These are phyloP conservation scores for Aciculoconidium aculeatum DNA, from an alignment of 805 yeast species.

Conservation along the genomic window DNA sequence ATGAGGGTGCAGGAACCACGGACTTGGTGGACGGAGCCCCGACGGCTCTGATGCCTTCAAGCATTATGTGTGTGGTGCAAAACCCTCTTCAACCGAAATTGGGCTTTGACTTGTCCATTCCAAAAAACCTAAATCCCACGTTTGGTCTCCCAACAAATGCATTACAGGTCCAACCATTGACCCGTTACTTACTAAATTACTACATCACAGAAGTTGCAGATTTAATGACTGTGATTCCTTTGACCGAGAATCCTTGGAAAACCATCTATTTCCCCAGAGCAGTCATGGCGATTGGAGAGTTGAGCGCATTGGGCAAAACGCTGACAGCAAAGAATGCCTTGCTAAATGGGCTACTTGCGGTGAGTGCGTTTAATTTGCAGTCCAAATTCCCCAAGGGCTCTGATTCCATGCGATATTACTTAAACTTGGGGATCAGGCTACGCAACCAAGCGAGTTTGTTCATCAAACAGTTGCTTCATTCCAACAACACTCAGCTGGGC, in stretches of 20 bases:
- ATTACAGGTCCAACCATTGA: conserved; percentile 58
- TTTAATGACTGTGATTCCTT: conserved; percentile 63
- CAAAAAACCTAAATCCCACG: conserved; percentile 14
- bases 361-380: conserved; percentile 74
- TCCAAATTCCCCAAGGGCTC: conserved; percentile 65
- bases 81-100: conserved; percentile 36
- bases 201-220: conserved; percentile 76
- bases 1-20: conserved; percentile 26
- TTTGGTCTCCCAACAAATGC: conserved; percentile 53
- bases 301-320: conserved; percentile 67
- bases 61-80: conserved; percentile 46
- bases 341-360: conserved; percentile 73
- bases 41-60: conserved; percentile 44
- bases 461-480: conserved; percentile 48
- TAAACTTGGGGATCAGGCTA: conserved; percentile 66
- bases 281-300: conserved; percentile 73
- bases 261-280: conserved; percentile 83
- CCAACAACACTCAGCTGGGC: conserved; percentile 27
- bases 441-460: conserved; percentile 70
- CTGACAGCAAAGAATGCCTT: conserved; percentile 73
- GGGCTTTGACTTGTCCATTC: conserved; percentile 34
- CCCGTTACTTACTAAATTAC: conserved; percentile 66
- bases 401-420: conserved; percentile 59
- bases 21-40: conserved; percentile 25
- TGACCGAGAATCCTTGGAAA: conserved; percentile 82